A percentile compares a stretch with the other conserved stretches of the same genome.
phyloP scores from a whole-genome alignment of 768 basidiomycete genomes.

The Trametes elegans region DNA sequence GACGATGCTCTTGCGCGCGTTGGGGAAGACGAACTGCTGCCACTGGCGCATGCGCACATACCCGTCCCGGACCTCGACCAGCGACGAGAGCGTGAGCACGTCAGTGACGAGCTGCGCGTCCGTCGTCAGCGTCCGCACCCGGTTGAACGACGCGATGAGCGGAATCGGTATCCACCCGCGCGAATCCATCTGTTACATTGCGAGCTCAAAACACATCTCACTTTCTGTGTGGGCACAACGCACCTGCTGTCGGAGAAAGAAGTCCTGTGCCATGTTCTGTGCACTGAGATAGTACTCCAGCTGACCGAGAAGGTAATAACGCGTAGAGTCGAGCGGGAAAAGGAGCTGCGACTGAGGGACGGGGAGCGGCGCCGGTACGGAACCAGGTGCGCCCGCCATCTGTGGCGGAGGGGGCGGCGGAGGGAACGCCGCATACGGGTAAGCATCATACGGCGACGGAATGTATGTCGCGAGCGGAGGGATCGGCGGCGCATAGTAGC shows the following conservation, averaged over 20 bases:
- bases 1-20: conserved; percentile 51
- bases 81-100: conserved; percentile 59
- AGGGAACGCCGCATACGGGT: conserved; percentile 17
- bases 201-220: not conserved
- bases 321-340: conserved; percentile 62
- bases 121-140: conserved; percentile 65
- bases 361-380: conserved; percentile 37
- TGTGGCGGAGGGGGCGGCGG: conserved; percentile 27
- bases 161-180: conserved; percentile 83
- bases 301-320: conserved; percentile 74
- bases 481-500: conserved; percentile 19
- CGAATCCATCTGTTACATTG: conserved; percentile 74
- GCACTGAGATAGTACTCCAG: conserved; percentile 91
- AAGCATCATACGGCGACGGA: conserved; percentile 18
- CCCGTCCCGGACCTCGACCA: conserved; percentile 68
- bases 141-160: conserved; percentile 85
- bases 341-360: conserved; percentile 44
- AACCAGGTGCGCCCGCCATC: conserved; percentile 7
- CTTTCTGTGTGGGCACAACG: conserved; percentile 28
- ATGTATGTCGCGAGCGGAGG: conserved; percentile 23
- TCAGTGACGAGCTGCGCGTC: conserved; percentile 64
- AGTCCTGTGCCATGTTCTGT: conserved; percentile 87
- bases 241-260: conserved; percentile 77
- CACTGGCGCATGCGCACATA: conserved; percentile 70
- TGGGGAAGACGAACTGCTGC: conserved; percentile 61